Evolutionary conservation across 2,329 filamentous ascomycete species (phyloP).

Genomic region (Plectosphaerella sp.): DNA sequence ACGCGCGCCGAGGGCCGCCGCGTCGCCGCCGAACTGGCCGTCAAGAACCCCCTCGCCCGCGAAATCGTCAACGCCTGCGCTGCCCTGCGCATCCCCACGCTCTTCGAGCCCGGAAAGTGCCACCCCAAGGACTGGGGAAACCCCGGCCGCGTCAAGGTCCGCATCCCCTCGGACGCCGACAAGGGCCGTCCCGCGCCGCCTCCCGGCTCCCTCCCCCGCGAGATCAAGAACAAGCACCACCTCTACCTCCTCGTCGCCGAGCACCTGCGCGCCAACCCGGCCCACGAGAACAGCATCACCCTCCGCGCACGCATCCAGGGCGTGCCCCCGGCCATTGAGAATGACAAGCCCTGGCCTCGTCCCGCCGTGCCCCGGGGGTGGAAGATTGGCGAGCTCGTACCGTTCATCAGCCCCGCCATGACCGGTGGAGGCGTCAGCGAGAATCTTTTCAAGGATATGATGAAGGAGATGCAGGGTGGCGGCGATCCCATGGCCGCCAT

Average conservation of each 20-base stretch:
- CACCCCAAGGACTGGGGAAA: slow-evolving; percentile 99
- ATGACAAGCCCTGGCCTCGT: slow-evolving; percentile 63
- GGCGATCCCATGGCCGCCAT: slow-evolving; percentile 41
- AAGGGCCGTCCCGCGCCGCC: slow-evolving; percentile 39
- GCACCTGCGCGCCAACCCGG: slow-evolving; percentile 75
- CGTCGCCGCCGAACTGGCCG: slow-evolving; percentile 67
- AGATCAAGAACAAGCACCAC: slow-evolving; percentile 75
- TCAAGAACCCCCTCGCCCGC: slow-evolving; percentile 79
- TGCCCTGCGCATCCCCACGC: slow-evolving; percentile 62
- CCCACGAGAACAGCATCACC: slow-evolving; percentile 62
- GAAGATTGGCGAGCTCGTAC: slow-evolving; percentile 82
- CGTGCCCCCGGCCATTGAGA: slow-evolving; percentile 59
- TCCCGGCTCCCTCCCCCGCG: slow-evolving; percentile 33
- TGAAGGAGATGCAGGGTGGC: slow-evolving; percentile 76
- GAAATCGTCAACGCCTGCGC: slow-evolving; percentile 87
- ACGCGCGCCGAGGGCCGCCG: slow-evolving; percentile 76
- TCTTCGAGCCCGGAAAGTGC: slow-evolving; percentile 86
- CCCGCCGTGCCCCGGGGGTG: slow-evolving; percentile 79
- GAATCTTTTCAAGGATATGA: slow-evolving; percentile 93
- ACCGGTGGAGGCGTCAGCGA: slow-evolving; percentile 92
- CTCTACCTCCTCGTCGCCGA: slow-evolving; percentile 76
- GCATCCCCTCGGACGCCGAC: slow-evolving; percentile 9
- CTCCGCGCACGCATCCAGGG: slow-evolving; percentile 71
- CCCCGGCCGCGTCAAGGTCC: slow-evolving; percentile 80
- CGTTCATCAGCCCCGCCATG: slow-evolving; percentile 82